Percentiles rank a stretch among this genome's conserved stretches.
Conservation (phyloP, 306 rosid species). For the Citrullus mucosospermus region DNA sequence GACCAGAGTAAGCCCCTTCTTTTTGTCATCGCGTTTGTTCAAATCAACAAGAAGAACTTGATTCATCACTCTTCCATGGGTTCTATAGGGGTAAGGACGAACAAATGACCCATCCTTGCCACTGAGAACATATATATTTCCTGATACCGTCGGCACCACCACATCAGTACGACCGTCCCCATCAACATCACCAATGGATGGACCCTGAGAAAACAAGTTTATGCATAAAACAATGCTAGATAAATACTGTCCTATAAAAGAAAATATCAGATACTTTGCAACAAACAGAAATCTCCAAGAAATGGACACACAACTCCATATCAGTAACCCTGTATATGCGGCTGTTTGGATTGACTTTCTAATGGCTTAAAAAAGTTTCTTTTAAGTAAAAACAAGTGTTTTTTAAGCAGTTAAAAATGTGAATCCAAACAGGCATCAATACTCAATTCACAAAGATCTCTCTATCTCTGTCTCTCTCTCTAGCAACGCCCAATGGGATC, state of each 20-base stretch:
- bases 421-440: no score
- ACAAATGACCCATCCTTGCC: conserved; percentile 87
- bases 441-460: not conserved
- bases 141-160: conserved; percentile 84
- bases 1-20: conserved; percentile 78
- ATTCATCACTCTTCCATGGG: conserved; percentile 94
- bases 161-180: conserved; percentile 96
- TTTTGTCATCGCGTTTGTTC: conserved; percentile 59
- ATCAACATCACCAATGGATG: conserved; percentile 82
- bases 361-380: no score
- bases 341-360: no score
- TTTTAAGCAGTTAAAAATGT: no score
- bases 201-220: conserved; percentile 43
- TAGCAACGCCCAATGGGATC: not conserved
- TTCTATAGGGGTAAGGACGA: conserved; percentile 73
- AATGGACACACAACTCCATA: not conserved
- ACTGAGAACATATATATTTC: conserved; percentile 83
- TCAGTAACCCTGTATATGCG: not conserved
- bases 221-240: not conserved
- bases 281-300: not conserved
- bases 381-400: no score
- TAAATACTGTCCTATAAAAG: not conserved
- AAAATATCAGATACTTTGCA: not conserved
- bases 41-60: conserved; percentile 88
- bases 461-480: not conserved